These are phyloP conservation scores for Didymella glomerata DNA, from an alignment of 2,329 filamentous ascomycete species.

Conservation along the genomic window DNA sequence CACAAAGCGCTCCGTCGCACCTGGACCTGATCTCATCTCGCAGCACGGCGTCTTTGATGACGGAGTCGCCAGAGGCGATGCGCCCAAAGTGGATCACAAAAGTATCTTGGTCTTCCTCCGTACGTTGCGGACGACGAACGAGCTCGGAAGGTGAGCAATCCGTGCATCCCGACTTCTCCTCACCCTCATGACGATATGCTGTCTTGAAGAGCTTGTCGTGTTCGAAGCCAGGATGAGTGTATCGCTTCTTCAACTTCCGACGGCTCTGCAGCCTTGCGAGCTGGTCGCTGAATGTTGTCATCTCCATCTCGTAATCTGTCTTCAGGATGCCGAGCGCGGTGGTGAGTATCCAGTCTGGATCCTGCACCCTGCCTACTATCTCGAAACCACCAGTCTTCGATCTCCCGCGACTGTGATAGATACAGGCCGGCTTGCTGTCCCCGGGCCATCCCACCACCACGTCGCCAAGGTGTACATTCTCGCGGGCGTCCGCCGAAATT, in stretches of 20 bases:
- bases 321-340: background rate
- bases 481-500: background rate
- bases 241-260: background rate
- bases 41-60: background rate
- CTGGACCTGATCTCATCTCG: conserved; percentile 16
- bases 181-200: background rate
- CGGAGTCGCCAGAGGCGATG: background rate
- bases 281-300: background rate
- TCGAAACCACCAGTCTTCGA: background rate
- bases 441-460: conserved; percentile 22
- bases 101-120: background rate
- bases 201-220: conserved; percentile 1
- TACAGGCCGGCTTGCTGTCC: conserved; percentile 21
- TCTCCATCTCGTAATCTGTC: background rate
- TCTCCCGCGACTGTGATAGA: conserved; percentile 1
- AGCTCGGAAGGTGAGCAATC: background rate
- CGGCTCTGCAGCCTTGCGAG: background rate
- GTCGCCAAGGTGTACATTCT: conserved; percentile 24
- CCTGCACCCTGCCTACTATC: background rate
- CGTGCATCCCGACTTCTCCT: background rate
- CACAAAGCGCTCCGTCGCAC: conserved; percentile 22
- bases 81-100: background rate
- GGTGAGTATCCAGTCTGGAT: background rate
- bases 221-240: background rate
- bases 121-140: background rate